Evolutionary conservation across 176 grass and related monocot species (phyloP).

Genomic region (Bonia amplexicaulis): DNA sequence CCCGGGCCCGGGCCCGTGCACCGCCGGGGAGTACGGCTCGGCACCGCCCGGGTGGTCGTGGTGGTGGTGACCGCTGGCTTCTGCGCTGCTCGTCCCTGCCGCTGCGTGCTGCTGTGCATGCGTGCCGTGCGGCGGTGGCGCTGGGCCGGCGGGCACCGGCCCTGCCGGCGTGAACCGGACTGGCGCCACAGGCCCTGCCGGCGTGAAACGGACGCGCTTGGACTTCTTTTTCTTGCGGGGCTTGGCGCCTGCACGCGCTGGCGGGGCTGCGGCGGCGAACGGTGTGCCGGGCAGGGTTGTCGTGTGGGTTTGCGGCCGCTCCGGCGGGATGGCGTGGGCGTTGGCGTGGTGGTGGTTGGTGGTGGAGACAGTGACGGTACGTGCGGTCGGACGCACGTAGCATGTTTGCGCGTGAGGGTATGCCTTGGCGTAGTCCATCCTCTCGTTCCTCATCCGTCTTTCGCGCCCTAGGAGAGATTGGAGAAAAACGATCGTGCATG

Average conservation of each 20-base stretch:
- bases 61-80: background rate
- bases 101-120: slow-evolving; percentile 13
- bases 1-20: slow-evolving; percentile 4
- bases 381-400: slow-evolving; percentile 14
- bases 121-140: background rate
- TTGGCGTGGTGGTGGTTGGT: background rate
- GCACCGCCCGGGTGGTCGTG: background rate
- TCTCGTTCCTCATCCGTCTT: background rate
- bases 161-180: background rate
- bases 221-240: slow-evolving; percentile 14
- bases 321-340: background rate
- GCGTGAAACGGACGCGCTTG: background rate
- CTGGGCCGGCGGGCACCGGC: background rate
- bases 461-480: background rate
- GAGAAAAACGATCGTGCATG: too few relatives aligned
- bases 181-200: background rate
- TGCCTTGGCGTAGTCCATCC: slow-evolving; percentile 26
- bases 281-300: background rate
- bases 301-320: background rate
- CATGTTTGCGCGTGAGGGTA: slow-evolving; percentile 28
- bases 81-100: background rate
- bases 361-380: background rate
- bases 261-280: background rate
- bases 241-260: background rate
- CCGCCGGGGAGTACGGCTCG: background rate